Percentiles rank a stretch among this genome's conserved stretches.
Conservation (phyloP, 2,329 filamentous ascomycete genomes). For the Cordyceps cicadae region DNA sequence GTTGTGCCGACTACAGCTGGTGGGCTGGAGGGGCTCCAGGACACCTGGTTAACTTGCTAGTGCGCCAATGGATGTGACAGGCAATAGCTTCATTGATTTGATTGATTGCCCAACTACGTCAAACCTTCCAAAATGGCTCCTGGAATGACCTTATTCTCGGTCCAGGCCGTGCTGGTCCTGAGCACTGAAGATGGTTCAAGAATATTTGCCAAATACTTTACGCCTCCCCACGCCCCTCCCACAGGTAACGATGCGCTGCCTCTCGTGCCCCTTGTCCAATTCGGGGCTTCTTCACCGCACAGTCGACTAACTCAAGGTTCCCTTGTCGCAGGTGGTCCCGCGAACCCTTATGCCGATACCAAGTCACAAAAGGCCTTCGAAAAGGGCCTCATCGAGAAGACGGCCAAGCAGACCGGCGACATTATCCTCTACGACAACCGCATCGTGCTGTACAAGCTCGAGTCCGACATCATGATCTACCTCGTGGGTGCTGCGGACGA, state of each 20-base stretch:
- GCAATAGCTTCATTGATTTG: conserved; percentile 9
- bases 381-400: conserved; percentile 92
- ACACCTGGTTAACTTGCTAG: conserved; percentile 12
- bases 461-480: conserved; percentile 94
- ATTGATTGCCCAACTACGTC: not conserved
- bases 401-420: conserved; percentile 87
- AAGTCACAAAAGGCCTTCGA: conserved; percentile 97
- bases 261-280: conserved; percentile 12
- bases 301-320: conserved; percentile 3
- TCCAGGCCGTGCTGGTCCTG: conserved; percentile 71
- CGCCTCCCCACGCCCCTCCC: conserved; percentile 45
- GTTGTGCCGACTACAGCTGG: conserved; percentile 18
- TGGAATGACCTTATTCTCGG: conserved; percentile 65
- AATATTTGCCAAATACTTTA: conserved; percentile 92
- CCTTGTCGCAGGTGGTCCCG: conserved; percentile 33
- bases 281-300: conserved; percentile 15
- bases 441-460: conserved; percentile 95
- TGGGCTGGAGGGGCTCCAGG: conserved; percentile 10
- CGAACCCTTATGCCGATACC: conserved; percentile 74
- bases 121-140: conserved; percentile 51
- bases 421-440: conserved; percentile 97
- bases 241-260: conserved; percentile 23
- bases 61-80: not conserved
- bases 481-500: conserved; percentile 86
- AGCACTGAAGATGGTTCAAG: conserved; percentile 81